Evolutionary conservation across 106 monocot genomes (phyloP), one percentile per base, ranked within the genome.

Genomic region (Acorus gramineus): DNA sequence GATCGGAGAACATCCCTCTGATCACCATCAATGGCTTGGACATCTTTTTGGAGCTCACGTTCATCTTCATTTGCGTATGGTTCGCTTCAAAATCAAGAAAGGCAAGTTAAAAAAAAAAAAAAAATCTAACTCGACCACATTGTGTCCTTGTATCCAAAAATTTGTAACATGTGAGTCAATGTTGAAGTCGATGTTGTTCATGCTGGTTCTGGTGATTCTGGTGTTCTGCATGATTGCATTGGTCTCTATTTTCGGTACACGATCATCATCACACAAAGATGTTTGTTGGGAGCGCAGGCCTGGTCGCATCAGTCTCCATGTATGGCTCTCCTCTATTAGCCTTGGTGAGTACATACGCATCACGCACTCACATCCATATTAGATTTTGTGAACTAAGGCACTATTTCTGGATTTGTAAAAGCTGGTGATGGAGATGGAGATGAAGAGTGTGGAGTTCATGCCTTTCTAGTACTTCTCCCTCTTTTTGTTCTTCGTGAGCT

Each of bases 401-500:
- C 4, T 64, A 4, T 5, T 9, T 12, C 50, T 42, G 12, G 47
- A 11, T 62, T 56, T 79, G 73, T 80, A 89, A 85, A 85, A 72
- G 66, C 68, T 44, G 61, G 89, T 89, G 9, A 77, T 89, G 52
- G 55, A 66, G 9, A 77, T 89, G 52, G 55, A 66, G 65, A 85
- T 82, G 5, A 85, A 82, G 52, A 89, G 82, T 14, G 89, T 89
- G 56, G 89, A 85, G 65, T 90, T 73, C 73, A 90, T 90, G 89
- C 85, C 89, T 3, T 90, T 90, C 72, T 61, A n/a, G n/a, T n/a
- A 74, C 63, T 57, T 90, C 8, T 85, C 89, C 1, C 69, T 90
- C 68, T 85, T 90, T 73, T 75, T 85, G 47, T 85, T 82, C 57
- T 53, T 78, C 8, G 56, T 82, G 11, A 89, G 85, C 52, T 72